phyloP scores from a whole-genome alignment of 768 basidiomycete species.

The Collybia mongolica region DNA sequence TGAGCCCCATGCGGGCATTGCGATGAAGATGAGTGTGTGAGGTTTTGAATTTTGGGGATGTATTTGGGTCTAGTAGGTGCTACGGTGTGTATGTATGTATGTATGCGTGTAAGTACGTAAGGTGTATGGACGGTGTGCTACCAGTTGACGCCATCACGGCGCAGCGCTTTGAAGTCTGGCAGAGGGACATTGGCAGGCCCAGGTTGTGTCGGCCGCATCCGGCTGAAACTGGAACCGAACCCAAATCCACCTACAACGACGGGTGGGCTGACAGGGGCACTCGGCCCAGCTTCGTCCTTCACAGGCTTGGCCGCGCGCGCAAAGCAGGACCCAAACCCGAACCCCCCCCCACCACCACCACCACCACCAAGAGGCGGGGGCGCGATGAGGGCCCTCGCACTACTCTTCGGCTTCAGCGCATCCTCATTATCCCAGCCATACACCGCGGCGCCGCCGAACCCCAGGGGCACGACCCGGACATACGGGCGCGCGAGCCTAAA shows the following conservation, averaged over 20 bases:
- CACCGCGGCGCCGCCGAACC: neutral
- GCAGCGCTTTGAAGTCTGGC: too few species aligned
- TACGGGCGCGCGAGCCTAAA: neutral
- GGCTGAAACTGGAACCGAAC: slow-evolving; percentile 5
- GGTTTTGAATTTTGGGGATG: too few species aligned
- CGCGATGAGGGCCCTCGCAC: neutral
- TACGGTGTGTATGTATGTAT: too few species aligned
- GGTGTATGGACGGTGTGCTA: too few species aligned
- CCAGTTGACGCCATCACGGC: too few species aligned
- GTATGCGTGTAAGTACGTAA: too few species aligned
- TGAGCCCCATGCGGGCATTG: slow-evolving; percentile 75
- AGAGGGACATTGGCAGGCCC: too few species aligned
- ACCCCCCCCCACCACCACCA: neutral
- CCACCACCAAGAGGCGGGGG: neutral
- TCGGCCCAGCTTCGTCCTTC: too few species aligned
- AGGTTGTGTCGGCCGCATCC: too few species aligned
- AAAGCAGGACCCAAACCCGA: neutral
- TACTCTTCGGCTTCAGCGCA: neutral
- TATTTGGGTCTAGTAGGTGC: too few species aligned
- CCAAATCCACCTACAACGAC: slow-evolving; percentile 4
- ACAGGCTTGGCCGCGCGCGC: too few species aligned
- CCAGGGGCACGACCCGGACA: slow-evolving; percentile 1
- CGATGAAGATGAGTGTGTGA: slow-evolving; percentile 96
- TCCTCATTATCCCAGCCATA: slow-evolving; percentile 3
- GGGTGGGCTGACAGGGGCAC: neutral